These are phyloP conservation scores for Saprolegnia parasitica DNA, from an alignment of 352 stramenopile species.

Conservation along the genomic window DNA sequence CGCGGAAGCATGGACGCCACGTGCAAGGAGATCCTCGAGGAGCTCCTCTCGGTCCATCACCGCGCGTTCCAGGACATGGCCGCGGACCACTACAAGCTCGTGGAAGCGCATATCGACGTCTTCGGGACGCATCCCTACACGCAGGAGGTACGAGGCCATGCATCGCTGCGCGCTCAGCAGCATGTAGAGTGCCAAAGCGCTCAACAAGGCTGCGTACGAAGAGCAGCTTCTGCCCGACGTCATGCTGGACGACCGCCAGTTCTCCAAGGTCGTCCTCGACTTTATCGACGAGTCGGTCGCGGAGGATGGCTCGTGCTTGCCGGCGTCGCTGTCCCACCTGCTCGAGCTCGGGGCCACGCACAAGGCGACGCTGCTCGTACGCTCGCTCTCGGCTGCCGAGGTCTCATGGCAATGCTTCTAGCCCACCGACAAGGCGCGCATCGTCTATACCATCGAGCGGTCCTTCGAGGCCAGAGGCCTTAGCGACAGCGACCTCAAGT, in stretches of 20 bases:
- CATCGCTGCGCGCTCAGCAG: background rate
- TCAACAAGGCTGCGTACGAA: slow-evolving; percentile 15
- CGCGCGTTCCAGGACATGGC: slow-evolving; percentile 26
- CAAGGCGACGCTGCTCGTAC: slow-evolving; percentile 18
- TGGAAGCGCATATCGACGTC: slow-evolving; percentile 28
- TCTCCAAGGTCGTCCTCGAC: slow-evolving; percentile 21
- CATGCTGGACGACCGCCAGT: background rate
- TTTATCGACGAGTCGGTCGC: slow-evolving; percentile 14
- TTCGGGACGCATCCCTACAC: slow-evolving; percentile 23
- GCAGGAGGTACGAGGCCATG: background rate
- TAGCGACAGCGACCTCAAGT: slow-evolving; percentile 7
- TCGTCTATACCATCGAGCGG: slow-evolving; percentile 20
- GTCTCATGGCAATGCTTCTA: background rate
- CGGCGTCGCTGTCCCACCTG: background rate
- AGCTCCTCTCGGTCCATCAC: slow-evolving; percentile 27
- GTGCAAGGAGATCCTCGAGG: slow-evolving; percentile 24
- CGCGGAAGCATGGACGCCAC: slow-evolving; percentile 14
- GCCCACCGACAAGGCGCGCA: slow-evolving; percentile 22
- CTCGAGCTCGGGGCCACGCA: background rate
- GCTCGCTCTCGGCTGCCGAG: background rate
- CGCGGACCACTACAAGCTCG: slow-evolving; percentile 20
- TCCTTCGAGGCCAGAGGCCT: slow-evolving; percentile 10
- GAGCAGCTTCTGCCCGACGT: slow-evolving; percentile 9
- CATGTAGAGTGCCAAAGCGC: background rate
- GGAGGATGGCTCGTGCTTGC: slow-evolving; percentile 12